Base-by-base conservation (phyloP, 192 early-diverging fungal species). In the Backusella parvicylindrica region DNA sequence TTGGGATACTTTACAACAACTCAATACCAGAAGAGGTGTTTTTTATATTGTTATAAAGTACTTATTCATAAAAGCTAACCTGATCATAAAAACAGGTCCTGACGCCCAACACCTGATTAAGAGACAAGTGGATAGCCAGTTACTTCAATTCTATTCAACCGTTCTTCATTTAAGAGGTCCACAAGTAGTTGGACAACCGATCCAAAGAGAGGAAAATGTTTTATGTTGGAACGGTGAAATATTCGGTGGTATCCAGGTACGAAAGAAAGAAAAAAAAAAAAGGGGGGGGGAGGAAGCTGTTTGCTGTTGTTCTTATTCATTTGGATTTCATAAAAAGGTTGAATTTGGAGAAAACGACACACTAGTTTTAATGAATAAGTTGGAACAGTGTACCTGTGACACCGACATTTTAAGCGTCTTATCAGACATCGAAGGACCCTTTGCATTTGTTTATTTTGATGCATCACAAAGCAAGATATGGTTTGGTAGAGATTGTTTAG, bases 161-260 rank as follows among this genome's bases (percentile, higher is more conserved):
- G 92, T 93, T 2, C 81, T 95, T 41, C 92, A 95, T 79, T 81
- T 95, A 23, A 88, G 93, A 26, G 93, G 93, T 15, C 71, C 81
- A 28, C 37, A 76, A 16, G 77, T 88, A 0, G 81, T 85, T 31
- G 75, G 77, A 3, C 93, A 95, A 73, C 93, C 93, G 0, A 30
- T 50, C 11, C n/a, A 43, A 6, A 69, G 79, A 23, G 84, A 92
- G 60, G 53, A 28, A 1, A 26, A 23, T 28, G 71, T 92, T 18
- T 78, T 93, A 18, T 84, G 89, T 78, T 95, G 92, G 93, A 98
- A 98, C 80, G 97, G 97, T 30, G 97, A 98, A 76, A 87, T 97
- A 28, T 98, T 96, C 85, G 88, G 83, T 49, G 95, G 94, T 0
- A 78, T 94, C 3, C 77, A 87, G 31, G 87, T 94, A 32, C 6